Base-by-base conservation (phyloP, 768 basidiomycete species). In the Leccinum subtestaceum region DNA sequence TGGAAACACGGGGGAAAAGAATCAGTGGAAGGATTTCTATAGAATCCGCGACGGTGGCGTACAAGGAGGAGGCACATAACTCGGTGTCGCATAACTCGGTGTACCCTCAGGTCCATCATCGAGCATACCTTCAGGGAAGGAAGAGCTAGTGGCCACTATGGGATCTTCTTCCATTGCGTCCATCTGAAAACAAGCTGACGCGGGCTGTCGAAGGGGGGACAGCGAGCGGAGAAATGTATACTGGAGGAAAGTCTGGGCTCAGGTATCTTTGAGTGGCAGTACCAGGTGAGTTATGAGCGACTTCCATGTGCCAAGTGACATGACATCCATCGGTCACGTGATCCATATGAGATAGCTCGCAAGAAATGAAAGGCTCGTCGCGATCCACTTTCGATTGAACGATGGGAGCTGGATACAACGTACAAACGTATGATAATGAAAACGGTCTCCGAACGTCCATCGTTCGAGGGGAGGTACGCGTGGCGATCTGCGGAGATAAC, bases 141-240 rank as follows among this genome's bases (percentile, higher is more conserved):
- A 61, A n/a, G 65, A 52, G 43, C 54, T 61, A 31, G 61, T 63
- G 47, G 45, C 57, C 54, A 73, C 59, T 63, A 70, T 58, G 29
- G 64, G 68, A 69, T 75, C 72, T 62, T 66, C 70, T 60, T 73
- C 73, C 73, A 73, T 74, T 40, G 63, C 62, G 54, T 72, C 69
- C 73, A 72, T 74, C 62, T 73, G 53, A 53, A 46, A 53, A 47
- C n/a, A 19, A 21, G 29, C 3, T 38, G 17, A 58, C 29, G 29
- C 40, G 5, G 32, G 36, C 17, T 12, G 17, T 32, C 15, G 9
- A 48, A 27, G 6, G 17, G 53, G 40, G 48, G 25, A 29, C 15
- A 2, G 9, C 1, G n/a, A 29, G 27, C 19, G 17, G 53, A 53
- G 47, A 53, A 51, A 46, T 13, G 53, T 60, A 63, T 56, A 45